These are phyloP conservation scores for Phytopythium aichiense DNA, from an alignment of 352 stramenopile species.

Conservation along the genomic window DNA sequence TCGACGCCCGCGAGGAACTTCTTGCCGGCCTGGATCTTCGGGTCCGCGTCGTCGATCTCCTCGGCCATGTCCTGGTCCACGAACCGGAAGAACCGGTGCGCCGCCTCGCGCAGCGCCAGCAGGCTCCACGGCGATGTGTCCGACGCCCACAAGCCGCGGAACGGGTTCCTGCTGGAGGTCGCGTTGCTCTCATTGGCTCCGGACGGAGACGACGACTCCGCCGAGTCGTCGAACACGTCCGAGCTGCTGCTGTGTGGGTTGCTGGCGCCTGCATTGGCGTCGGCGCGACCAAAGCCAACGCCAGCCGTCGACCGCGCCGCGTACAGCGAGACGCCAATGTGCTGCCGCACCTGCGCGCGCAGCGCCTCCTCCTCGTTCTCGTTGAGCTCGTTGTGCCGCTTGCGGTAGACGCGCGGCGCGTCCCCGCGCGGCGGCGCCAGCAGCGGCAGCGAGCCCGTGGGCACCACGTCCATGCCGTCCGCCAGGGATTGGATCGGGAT, in stretches of 20 bases:
- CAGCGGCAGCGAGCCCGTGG: constrained; percentile 19
- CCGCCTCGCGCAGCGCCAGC: constrained; percentile 26
- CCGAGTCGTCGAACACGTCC: constrained; percentile 4
- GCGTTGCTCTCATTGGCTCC: too few relatives aligned
- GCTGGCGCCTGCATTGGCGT: neutral
- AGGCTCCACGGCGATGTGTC: constrained; percentile 9
- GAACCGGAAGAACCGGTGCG: constrained; percentile 39
- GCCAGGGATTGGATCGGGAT: neutral
- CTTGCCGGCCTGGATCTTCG: constrained; percentile 46
- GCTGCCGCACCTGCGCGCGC: constrained; percentile 40
- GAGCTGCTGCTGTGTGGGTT: constrained; percentile 8
- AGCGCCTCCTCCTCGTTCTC: constrained; percentile 41
- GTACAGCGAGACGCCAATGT: constrained; percentile 21
- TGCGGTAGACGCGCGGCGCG: constrained; percentile 28
- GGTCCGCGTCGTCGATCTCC: constrained; percentile 45
- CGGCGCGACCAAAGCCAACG: neutral
- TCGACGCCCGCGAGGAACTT: constrained; percentile 53
- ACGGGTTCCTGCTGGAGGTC: constrained; percentile 10
- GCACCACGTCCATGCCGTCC: constrained; percentile 21
- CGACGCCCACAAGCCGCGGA: constrained; percentile 23
- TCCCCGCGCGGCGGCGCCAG: constrained; percentile 32
- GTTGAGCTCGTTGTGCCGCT: constrained; percentile 42
- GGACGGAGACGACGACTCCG: neutral
- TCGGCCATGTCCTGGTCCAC: constrained; percentile 48
- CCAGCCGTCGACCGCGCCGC: neutral